These are phyloP conservation scores for Zalaria sp. DNA, from an alignment of 2,329 filamentous ascomycete genomes.

Conservation along the genomic window DNA sequence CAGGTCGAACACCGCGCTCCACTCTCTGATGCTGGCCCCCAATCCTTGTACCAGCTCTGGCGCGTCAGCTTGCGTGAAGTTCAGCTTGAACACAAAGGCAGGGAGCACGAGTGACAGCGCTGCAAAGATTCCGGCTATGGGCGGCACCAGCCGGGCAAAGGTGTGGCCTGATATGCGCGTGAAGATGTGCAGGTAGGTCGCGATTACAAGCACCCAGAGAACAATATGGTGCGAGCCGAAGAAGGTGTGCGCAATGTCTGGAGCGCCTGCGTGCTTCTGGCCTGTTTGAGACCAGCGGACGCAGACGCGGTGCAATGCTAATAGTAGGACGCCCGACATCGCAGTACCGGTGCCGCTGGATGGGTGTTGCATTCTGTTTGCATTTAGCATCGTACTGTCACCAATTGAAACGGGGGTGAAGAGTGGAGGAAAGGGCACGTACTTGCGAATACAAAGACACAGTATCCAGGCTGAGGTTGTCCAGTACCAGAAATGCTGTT, in stretches of 20 bases:
- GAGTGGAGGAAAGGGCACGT: not conserved
- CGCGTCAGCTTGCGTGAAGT: constrained; percentile 75
- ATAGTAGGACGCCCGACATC: constrained; percentile 20
- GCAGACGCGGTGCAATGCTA: constrained; percentile 50
- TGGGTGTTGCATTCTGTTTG: too few relatives aligned
- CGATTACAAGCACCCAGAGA: constrained; percentile 61
- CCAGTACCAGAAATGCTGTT: constrained; percentile 99
- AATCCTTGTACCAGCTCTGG: constrained; percentile 51
- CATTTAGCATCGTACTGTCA: too few relatives aligned
- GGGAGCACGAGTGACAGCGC: constrained; percentile 32
- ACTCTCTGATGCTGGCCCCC: constrained; percentile 17
- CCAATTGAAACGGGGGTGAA: too few relatives aligned
- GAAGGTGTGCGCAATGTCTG: constrained; percentile 68
- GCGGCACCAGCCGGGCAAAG: constrained; percentile 13
- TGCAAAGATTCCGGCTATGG: constrained; percentile 15
- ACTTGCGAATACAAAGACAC: constrained; percentile 3
- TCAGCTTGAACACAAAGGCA: constrained; percentile 74
- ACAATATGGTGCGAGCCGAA: constrained; percentile 48
- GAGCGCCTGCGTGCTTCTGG: constrained; percentile 84
- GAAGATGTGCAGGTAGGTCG: constrained; percentile 52
- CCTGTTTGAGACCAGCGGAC: constrained; percentile 93
- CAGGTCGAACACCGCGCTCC: constrained; percentile 15
- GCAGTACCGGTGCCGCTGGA: not conserved
- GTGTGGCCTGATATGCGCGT: constrained; percentile 24
- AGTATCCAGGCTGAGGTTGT: constrained; percentile 52